Percentiles rank a stretch among this genome's conserved stretches.
phyloP scores from a whole-genome alignment of 2,329 filamentous ascomycete species.

The Myriosclerotinia curreyana region DNA sequence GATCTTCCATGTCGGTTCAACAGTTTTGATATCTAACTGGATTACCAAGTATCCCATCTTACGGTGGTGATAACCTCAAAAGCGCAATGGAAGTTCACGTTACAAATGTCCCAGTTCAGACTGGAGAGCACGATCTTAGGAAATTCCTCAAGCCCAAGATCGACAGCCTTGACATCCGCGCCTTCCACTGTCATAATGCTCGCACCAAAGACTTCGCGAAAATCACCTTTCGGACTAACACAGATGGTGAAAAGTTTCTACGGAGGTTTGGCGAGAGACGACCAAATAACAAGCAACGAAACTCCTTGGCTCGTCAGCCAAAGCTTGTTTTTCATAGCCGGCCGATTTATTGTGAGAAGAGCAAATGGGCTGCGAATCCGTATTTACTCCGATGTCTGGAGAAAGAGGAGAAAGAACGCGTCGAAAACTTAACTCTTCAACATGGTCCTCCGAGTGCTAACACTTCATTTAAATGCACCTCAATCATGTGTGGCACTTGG shows the following conservation, averaged over 20 bases:
- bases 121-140: conserved; percentile 44
- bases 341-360: conserved; percentile 33
- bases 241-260: conserved; percentile 46
- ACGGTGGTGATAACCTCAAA: not conserved
- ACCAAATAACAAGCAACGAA: conserved; percentile 4
- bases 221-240: conserved; percentile 46
- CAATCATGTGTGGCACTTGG: conserved; percentile 46
- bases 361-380: conserved; percentile 30
- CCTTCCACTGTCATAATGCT: conserved; percentile 47
- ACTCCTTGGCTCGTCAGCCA: not conserved
- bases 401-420: conserved; percentile 28
- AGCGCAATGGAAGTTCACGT: conserved; percentile 49
- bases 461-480: conserved; percentile 38
- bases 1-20: too few relatives aligned
- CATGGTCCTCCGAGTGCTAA: conserved; percentile 27
- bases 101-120: conserved; percentile 42
- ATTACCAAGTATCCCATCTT: not conserved
- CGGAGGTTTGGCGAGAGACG: conserved; percentile 32
- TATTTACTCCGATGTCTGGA: conserved; percentile 28
- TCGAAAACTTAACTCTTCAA: conserved; percentile 2
- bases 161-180: conserved; percentile 41
- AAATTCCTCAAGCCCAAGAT: conserved; percentile 43
- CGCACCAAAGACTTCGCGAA: conserved; percentile 43
- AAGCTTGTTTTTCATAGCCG: conserved; percentile 26
- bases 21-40: not conserved